These are phyloP conservation scores for Diaporthe amygdali DNA, from an alignment of 2,329 filamentous ascomycete genomes.

Conservation along the genomic window DNA sequence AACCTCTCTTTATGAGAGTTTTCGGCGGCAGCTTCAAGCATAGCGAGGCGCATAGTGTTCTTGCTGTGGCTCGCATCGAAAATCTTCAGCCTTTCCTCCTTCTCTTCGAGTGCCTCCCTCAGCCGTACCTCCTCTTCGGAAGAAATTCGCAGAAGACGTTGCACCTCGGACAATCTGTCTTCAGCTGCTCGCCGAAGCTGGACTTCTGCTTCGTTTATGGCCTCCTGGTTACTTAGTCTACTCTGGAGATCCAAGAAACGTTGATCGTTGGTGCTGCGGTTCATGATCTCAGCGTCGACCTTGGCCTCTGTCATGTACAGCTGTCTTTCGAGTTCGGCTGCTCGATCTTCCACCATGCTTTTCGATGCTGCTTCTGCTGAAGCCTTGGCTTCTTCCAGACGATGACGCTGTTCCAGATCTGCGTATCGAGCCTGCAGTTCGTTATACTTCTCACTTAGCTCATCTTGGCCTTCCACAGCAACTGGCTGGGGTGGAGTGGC, in stretches of 20 bases:
- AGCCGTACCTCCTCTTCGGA: conserved; percentile 77
- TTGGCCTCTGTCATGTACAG: conserved; percentile 63
- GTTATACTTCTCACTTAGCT: conserved; percentile 57
- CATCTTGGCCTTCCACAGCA: conserved; percentile 50
- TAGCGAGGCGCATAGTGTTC: conserved; percentile 64
- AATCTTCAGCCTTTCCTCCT: conserved; percentile 67
- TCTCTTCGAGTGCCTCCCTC: conserved; percentile 70
- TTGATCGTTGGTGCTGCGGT: conserved; percentile 62
- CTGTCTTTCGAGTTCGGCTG: conserved; percentile 58
- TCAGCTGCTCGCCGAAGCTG: conserved; percentile 69
- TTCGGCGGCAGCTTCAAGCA: conserved; percentile 71
- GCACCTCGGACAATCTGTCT: conserved; percentile 74
- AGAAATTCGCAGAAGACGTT: conserved; percentile 70
- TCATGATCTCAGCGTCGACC: conserved; percentile 66
- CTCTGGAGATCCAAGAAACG: conserved; percentile 74
- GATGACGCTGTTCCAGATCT: conserved; percentile 64
- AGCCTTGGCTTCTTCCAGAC: conserved; percentile 50
- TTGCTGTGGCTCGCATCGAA: conserved; percentile 62
- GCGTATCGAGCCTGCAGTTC: conserved; percentile 65
- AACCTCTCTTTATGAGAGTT: conserved; percentile 58
- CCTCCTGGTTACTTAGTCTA: conserved; percentile 67
- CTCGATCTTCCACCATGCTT: conserved; percentile 57
- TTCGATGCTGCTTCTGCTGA: conserved; percentile 56
- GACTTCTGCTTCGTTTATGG: conserved; percentile 68
- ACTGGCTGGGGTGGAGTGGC: conserved; percentile 51